Conservation (phyloP, 441 rosid genomes). For the Pelargonium myrrhifolium region DNA sequence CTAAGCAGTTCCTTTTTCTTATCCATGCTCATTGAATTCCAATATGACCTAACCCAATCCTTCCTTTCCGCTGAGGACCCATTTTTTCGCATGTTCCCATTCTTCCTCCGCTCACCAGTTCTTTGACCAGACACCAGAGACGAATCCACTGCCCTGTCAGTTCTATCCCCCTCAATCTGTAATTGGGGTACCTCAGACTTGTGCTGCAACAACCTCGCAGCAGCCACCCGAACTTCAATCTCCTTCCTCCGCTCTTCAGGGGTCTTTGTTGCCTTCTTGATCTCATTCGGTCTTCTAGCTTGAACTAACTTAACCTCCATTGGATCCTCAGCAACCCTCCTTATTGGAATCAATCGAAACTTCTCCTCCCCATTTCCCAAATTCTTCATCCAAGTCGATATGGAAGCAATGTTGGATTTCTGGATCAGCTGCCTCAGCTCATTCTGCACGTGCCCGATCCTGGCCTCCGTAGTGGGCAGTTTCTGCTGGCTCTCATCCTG, state of each 20-base stretch:
- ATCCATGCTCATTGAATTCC: slow-evolving; percentile 58
- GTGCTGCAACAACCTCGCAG: slow-evolving; percentile 74
- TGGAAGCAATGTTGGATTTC: slow-evolving; percentile 56
- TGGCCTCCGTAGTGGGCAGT: slow-evolving; percentile 52
- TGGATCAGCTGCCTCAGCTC: slow-evolving; percentile 68
- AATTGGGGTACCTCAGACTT: slow-evolving; percentile 43
- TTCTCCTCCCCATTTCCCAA: slow-evolving; percentile 76
- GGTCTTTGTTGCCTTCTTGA: slow-evolving; percentile 83
- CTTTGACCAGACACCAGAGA: slow-evolving; percentile 39
- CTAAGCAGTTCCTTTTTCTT: slow-evolving; percentile 55
- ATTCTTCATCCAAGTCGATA: slow-evolving; percentile 77
- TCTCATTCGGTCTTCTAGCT: slow-evolving; percentile 78
- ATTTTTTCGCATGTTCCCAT: slow-evolving; percentile 43
- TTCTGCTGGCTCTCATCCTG: slow-evolving; percentile 84
- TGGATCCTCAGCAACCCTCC: slow-evolving; percentile 71
- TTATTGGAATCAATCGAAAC: slow-evolving; percentile 57
- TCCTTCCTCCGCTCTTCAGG: slow-evolving; percentile 84
- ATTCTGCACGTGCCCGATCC: slow-evolving; percentile 65
- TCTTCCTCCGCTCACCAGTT: slow-evolving; percentile 60
- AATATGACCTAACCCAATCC: slow-evolving; percentile 52
- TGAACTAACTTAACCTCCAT: slow-evolving; percentile 71
- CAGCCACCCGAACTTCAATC: slow-evolving; percentile 93
- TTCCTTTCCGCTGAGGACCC: slow-evolving; percentile 53
- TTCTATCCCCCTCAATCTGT: slow-evolving; percentile 33
- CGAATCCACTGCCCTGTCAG: slow-evolving; percentile 40